Percentiles rank a stretch among this genome's conserved stretches.
phyloP scores from a whole-genome alignment of 352 stramenopile species.

The Globisporangium paroecandrum region DNA sequence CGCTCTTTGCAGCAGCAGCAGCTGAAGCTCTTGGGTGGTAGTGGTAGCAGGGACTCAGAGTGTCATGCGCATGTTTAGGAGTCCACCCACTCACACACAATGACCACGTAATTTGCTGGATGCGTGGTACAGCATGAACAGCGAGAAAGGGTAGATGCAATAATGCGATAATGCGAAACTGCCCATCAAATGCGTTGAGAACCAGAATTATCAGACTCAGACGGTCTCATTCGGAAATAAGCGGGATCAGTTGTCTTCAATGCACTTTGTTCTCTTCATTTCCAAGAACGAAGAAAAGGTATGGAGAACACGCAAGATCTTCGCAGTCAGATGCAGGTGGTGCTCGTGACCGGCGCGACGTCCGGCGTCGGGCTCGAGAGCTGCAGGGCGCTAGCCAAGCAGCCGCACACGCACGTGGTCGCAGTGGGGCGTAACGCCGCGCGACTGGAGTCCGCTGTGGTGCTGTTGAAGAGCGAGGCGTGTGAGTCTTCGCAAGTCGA shows the following conservation, averaged over 20 bases:
- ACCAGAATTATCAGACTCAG: background rate
- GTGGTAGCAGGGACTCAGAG: background rate
- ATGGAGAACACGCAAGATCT: conserved; percentile 1
- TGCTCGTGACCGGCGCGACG: conserved; percentile 33
- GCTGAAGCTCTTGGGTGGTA: background rate
- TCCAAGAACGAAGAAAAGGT: background rate
- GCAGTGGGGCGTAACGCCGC: conserved; percentile 23
- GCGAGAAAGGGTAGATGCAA: background rate
- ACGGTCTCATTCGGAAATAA: background rate
- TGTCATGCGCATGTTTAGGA: background rate
- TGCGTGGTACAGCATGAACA: background rate
- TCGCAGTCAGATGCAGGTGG: conserved; percentile 9
- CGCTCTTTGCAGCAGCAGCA: background rate
- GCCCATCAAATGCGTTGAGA: background rate
- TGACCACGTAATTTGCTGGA: too few relatives aligned
- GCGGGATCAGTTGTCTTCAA: background rate
- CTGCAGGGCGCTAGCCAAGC: conserved; percentile 22
- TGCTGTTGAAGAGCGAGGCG: conserved; percentile 16
- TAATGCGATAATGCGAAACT: background rate
- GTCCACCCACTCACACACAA: background rate
- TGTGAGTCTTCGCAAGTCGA: conserved; percentile 14
- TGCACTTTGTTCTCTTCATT: background rate
- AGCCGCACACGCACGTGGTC: conserved; percentile 22
- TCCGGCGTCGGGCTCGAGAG: conserved; percentile 33
- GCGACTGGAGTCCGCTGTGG: conserved; percentile 23